Conservation (phyloP, 2,329 filamentous ascomycete genomes). For the Bipolaris gigantea region DNA sequence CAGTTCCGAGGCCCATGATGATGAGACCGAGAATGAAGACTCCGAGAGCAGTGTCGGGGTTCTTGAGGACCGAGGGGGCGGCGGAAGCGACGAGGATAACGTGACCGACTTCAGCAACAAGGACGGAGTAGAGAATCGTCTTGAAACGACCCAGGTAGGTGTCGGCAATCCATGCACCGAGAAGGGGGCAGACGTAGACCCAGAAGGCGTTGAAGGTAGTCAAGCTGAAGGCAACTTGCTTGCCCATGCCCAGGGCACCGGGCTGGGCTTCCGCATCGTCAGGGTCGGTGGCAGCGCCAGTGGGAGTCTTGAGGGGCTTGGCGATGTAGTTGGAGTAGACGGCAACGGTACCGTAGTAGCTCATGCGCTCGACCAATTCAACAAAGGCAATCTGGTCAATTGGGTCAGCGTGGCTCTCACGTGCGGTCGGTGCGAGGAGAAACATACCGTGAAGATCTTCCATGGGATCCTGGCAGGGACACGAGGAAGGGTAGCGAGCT, state of each 20-base stretch:
- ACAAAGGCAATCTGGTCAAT: slow-evolving; percentile 40
- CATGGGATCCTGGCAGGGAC: slow-evolving; percentile 41
- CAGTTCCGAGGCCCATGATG: slow-evolving; percentile 67
- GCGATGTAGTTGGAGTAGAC: slow-evolving; percentile 47
- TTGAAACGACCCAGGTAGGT: slow-evolving; percentile 64
- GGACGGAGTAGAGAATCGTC: slow-evolving; percentile 59
- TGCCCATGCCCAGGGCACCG: slow-evolving; percentile 59
- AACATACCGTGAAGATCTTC: slow-evolving; percentile 31
- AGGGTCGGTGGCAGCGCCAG: slow-evolving; percentile 37
- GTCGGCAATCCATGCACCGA: slow-evolving; percentile 62
- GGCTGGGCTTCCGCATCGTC: slow-evolving; percentile 40
- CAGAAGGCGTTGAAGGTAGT: slow-evolving; percentile 60
- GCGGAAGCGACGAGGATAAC: slow-evolving; percentile 59
- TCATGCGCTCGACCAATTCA: slow-evolving; percentile 45
- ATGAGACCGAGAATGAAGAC: slow-evolving; percentile 61
- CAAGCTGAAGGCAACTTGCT: slow-evolving; percentile 56
- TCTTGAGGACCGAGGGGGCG: slow-evolving; percentile 54
- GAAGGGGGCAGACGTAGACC: slow-evolving; percentile 61
- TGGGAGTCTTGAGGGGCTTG: slow-evolving; percentile 30
- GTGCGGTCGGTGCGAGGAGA: neutral
- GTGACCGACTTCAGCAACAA: slow-evolving; percentile 62
- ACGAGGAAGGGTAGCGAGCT: slow-evolving; percentile 41
- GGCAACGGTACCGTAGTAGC: slow-evolving; percentile 44
- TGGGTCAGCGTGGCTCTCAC: slow-evolving; percentile 1
- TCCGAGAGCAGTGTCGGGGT: slow-evolving; percentile 54